Base-by-base conservation (phyloP, 2,329 filamentous ascomycete genomes). In the Dothistroma pini region DNA sequence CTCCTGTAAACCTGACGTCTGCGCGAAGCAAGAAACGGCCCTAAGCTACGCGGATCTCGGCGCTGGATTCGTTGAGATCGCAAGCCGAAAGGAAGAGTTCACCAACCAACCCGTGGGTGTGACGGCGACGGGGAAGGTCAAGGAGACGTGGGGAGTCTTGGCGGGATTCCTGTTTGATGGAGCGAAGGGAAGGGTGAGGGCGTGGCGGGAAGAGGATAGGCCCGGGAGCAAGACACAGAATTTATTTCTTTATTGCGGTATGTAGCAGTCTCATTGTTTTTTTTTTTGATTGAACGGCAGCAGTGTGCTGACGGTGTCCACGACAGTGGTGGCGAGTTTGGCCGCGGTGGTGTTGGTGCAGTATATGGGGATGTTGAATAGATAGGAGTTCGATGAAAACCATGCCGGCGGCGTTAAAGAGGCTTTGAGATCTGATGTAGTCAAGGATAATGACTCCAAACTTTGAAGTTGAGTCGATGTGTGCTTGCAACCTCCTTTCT, bases 21-120 rank as follows among this genome's bases (percentile, higher is more conserved):
- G 51, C 51, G 72, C 11, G 2, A 44, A 56, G 8, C 69, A 56
- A 31, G 29, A 25, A 31, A 21, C 57, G 16, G 21, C 44, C 12
- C 29, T 70, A 10, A 67, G 55, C 44, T 70, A 70, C 54, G 61
- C 67, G 10, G 68, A 70, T 55, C 53, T 68, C 2, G 68, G 67
- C 4, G 67, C 56, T 12, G 63, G 54, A 7, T 69, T 68, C 31
- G 52, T 58, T 21, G 67, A 70, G 54, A 59, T 67, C 22, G 67
- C 66, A n/a, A 54, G 62, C 34, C 38, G 67, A 19, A 61, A 57
- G 44, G 38, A 57, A 25, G 64, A 70, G 48, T 69, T 67, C 29
- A 34, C 19, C 14, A 62, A 63, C 1, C 54, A 61, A 41, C 60
- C 56, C 22, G 64, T 69, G 4, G 62, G 58, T 8, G 60, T 69